phyloP scores from a whole-genome alignment of 169 alveolate species.

The Haemoproteus tartakovskyi region DNA sequence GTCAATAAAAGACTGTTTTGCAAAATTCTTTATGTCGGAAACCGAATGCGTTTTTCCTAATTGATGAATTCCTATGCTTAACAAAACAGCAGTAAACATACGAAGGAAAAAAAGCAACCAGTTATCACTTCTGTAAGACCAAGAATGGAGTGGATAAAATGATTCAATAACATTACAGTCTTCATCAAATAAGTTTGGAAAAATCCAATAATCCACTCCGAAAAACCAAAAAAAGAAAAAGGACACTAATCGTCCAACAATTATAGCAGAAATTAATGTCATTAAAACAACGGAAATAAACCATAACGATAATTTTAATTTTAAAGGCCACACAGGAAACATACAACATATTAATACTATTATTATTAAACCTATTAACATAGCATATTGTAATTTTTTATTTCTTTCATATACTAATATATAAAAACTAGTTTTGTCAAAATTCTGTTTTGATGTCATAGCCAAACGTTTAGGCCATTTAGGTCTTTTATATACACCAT shows the following conservation, averaged over 20 bases:
- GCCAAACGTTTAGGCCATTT: conserved; percentile 85
- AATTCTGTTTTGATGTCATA: conserved; percentile 78
- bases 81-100: conserved; percentile 78
- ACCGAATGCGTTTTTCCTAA: conserved; percentile 83
- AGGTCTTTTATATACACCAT: conserved; percentile 80
- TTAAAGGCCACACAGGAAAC: conserved; percentile 88
- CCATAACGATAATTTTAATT: conserved; percentile 82
- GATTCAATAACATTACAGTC: conserved; percentile 87
- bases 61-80: conserved; percentile 79
- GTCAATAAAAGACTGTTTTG: conserved; percentile 83
- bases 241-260: conserved; percentile 74
- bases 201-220: conserved; percentile 84
- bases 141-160: conserved; percentile 78
- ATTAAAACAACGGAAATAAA: conserved; percentile 80
- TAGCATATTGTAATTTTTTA: conserved; percentile 74
- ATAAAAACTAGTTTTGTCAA: conserved; percentile 82
- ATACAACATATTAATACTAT: conserved; percentile 81
- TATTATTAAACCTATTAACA: conserved; percentile 73
- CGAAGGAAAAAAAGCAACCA: conserved; percentile 74
- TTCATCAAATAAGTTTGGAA: conserved; percentile 85
- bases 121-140: conserved; percentile 74
- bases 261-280: conserved; percentile 71
- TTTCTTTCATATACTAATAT: conserved; percentile 82
- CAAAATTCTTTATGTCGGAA: conserved; percentile 78
- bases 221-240: conserved; percentile 82